Conservation (phyloP, 306 rosid genomes). For the Abrus pulchellus region DNA sequence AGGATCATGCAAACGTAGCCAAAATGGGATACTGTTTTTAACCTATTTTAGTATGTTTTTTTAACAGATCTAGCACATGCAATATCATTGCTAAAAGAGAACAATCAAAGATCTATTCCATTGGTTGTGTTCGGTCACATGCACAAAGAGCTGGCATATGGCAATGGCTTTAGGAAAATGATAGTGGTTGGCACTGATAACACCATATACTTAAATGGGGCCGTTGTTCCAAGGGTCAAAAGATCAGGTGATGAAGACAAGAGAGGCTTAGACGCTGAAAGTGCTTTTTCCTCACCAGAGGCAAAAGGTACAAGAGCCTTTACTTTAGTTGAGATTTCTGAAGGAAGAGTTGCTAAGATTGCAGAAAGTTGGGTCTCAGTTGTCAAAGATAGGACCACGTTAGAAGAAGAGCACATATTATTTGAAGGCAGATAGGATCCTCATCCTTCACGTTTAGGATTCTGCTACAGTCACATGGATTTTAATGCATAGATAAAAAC, state of each 20-base stretch:
- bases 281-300: constrained; percentile 45
- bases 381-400: constrained; percentile 58
- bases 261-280: constrained; percentile 46
- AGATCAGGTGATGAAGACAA: constrained; percentile 49
- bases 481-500: constrained; percentile 45
- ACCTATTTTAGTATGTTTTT: constrained; percentile 37
- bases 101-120: constrained; percentile 56
- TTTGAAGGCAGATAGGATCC: constrained; percentile 48
- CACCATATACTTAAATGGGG: constrained; percentile 84
- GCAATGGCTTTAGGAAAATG: constrained; percentile 85
- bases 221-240: constrained; percentile 83
- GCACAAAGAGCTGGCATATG: constrained; percentile 81
- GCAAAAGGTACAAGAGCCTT: constrained; percentile 75
- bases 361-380: constrained; percentile 87
- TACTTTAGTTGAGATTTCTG: constrained; percentile 70
- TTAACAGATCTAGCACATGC: constrained; percentile 71
- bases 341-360: constrained; percentile 68
- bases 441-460: constrained; percentile 38
- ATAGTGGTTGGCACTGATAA: constrained; percentile 65
- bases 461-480: constrained; percentile 41
- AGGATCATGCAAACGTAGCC: constrained; percentile 32
- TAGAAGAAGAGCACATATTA: constrained; percentile 71
- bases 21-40: constrained; percentile 38
- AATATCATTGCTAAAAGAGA: constrained; percentile 67
- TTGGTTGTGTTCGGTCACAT: constrained; percentile 91